Conservation (phyloP, 2,329 filamentous ascomycete species). For the Coleophoma eucalyptorum region DNA sequence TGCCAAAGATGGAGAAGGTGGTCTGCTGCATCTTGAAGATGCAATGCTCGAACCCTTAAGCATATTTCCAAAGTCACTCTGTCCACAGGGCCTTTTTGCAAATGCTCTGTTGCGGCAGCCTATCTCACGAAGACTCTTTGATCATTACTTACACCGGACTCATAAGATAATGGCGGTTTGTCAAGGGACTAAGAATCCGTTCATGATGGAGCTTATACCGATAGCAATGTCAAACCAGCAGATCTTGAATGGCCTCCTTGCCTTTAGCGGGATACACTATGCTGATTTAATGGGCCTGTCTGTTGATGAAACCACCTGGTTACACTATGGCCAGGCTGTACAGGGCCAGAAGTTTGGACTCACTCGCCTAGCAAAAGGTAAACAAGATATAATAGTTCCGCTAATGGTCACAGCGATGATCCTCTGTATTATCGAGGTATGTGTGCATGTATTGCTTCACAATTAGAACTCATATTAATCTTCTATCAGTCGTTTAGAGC, state of each 20-base stretch:
- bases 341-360: not conserved
- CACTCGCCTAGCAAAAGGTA: not conserved
- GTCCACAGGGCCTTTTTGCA: not conserved
- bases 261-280: constrained; percentile 1
- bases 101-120: not conserved
- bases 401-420: not conserved
- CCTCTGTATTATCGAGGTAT: not conserved
- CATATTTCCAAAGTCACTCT: not conserved
- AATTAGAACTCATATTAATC: too few species aligned
- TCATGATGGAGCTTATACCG: not conserved
- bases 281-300: not conserved
- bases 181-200: not conserved
- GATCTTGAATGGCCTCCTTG: not conserved
- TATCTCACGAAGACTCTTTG: not conserved
- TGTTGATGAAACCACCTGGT: not conserved
- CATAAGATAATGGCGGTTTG: not conserved
- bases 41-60: not conserved
- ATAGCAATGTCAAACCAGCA: not conserved
- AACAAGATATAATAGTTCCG: not conserved
- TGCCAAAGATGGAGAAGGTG: too few species aligned
- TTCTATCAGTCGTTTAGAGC: not conserved
- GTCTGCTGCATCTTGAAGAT: not conserved
- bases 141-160: constrained; percentile 1
- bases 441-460: not conserved
- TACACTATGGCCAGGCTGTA: constrained; percentile 1